Percentiles rank a stretch among this genome's conserved stretches.
Conservation (phyloP, 192 early-diverging fungal species). For the Obelidium mucronatum region DNA sequence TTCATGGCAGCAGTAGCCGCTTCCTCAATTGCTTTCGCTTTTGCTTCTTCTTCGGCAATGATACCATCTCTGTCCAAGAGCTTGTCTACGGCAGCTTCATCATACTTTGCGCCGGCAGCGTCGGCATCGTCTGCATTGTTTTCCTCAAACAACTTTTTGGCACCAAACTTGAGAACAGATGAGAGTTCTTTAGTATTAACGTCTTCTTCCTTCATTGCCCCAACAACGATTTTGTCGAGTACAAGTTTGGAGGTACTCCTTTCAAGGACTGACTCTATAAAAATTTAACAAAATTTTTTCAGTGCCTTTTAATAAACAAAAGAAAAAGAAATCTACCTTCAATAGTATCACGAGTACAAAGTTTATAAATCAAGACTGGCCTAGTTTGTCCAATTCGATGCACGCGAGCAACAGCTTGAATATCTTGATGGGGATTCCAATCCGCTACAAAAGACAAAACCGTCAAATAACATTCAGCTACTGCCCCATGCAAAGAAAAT, state of each 20-base stretch:
- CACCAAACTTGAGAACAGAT: conserved; percentile 73
- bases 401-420: conserved; percentile 77
- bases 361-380: conserved; percentile 68
- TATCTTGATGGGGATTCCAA: conserved; percentile 46
- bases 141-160: conserved; percentile 73
- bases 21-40: conserved; percentile 22
- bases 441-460: not conserved
- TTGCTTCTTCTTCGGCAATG: conserved; percentile 46
- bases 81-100: conserved; percentile 64
- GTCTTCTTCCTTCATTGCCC: conserved; percentile 69
- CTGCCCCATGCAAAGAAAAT: conserved; percentile 49
- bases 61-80: conserved; percentile 60
- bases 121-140: conserved; percentile 35
- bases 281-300: not conserved
- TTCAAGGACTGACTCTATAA: conserved; percentile 71
- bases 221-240: conserved; percentile 78
- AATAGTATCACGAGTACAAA: conserved; percentile 68
- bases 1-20: not conserved
- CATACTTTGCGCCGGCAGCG: conserved; percentile 50
- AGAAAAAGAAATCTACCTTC: conserved; percentile 56
- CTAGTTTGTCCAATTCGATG: conserved; percentile 78
- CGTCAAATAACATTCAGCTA: conserved; percentile 53
- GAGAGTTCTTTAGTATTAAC: conserved; percentile 63
- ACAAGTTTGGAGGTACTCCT: conserved; percentile 79
- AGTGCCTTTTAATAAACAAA: not conserved